These are phyloP conservation scores for Kluyveromyces sp. DNA, from an alignment of 1,139 yeast species.

Conservation along the genomic window DNA sequence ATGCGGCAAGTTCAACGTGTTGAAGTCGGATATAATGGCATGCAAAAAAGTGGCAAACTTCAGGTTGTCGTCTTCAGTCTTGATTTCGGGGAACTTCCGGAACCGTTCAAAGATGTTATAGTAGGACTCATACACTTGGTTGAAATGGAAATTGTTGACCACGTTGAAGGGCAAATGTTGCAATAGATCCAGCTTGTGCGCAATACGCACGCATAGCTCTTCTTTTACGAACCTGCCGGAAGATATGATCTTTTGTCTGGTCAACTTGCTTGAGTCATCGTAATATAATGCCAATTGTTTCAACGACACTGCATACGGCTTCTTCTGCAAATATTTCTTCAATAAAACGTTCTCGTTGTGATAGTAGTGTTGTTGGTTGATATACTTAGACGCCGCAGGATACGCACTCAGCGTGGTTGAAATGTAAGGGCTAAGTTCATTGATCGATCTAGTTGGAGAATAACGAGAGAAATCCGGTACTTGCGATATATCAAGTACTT, in stretches of 20 bases:
- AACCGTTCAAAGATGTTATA: slow-evolving; percentile 81
- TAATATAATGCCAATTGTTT: slow-evolving; percentile 88
- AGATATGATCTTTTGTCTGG: slow-evolving; percentile 68
- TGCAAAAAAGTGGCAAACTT: slow-evolving; percentile 59
- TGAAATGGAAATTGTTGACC: slow-evolving; percentile 76
- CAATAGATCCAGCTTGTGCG: slow-evolving; percentile 69
- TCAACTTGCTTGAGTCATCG: slow-evolving; percentile 45
- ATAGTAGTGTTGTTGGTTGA: slow-evolving; percentile 65
- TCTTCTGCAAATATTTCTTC: slow-evolving; percentile 53
- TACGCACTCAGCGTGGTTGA: slow-evolving; percentile 27
- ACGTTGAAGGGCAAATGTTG: slow-evolving; percentile 80
- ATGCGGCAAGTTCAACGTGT: slow-evolving; percentile 74
- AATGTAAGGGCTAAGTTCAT: slow-evolving; percentile 30
- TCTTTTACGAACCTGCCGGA: slow-evolving; percentile 84
- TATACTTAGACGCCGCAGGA: slow-evolving; percentile 32
- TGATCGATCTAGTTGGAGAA: slow-evolving; percentile 27
- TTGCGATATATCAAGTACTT: slow-evolving; percentile 21
- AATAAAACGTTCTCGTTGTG: slow-evolving; percentile 63
- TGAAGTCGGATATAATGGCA: slow-evolving; percentile 61
- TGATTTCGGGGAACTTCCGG: slow-evolving; percentile 62
- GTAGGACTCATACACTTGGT: slow-evolving; percentile 82
- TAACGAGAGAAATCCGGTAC: slow-evolving; percentile 30
- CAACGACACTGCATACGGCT: slow-evolving; percentile 84
- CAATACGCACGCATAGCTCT: slow-evolving; percentile 78
- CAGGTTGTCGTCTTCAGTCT: slow-evolving; percentile 65